Conservation (phyloP, 352 stramenopile genomes). For the Aphanomyces stellatus region DNA sequence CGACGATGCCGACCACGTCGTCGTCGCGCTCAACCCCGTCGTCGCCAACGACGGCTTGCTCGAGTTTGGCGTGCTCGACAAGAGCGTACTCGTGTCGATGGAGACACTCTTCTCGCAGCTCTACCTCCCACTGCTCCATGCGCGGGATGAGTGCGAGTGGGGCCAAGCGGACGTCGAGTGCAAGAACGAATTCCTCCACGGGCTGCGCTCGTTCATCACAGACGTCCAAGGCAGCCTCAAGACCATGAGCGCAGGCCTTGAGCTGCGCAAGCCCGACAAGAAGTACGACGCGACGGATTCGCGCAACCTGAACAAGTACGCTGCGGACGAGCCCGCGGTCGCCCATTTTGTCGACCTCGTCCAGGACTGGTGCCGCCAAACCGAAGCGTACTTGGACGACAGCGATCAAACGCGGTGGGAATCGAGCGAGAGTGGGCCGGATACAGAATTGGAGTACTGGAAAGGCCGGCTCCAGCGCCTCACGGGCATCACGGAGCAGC, state of each 20-base stretch:
- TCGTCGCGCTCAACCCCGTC: slow-evolving; percentile 36
- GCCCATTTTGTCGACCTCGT: slow-evolving; percentile 83
- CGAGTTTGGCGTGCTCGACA: slow-evolving; percentile 58
- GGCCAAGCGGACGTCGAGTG: slow-evolving; percentile 51
- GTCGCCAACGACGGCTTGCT: slow-evolving; percentile 64
- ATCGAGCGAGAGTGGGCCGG: slow-evolving; percentile 65
- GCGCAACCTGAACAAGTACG: slow-evolving; percentile 55
- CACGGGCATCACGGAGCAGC: slow-evolving; percentile 83
- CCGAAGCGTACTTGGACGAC: slow-evolving; percentile 77
- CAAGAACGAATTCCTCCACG: slow-evolving; percentile 77
- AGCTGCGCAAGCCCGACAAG: slow-evolving; percentile 82
- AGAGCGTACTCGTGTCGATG: slow-evolving; percentile 56
- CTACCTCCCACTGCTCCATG: slow-evolving; percentile 48
- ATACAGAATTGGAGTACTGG: slow-evolving; percentile 84
- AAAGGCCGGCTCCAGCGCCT: slow-evolving; percentile 70
- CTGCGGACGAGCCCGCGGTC: slow-evolving; percentile 58
- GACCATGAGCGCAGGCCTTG: slow-evolving; percentile 79
- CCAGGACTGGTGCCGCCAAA: slow-evolving; percentile 85
- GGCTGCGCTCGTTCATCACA: slow-evolving; percentile 65
- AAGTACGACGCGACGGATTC: slow-evolving; percentile 59
- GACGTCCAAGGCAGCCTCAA: slow-evolving; percentile 87
- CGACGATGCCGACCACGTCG: background rate
- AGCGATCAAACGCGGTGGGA: slow-evolving; percentile 75
- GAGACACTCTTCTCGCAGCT: slow-evolving; percentile 66
- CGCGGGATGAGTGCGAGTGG: slow-evolving; percentile 43